These are phyloP conservation scores for Myochromella boudieri DNA, from an alignment of 768 basidiomycete species.

Conservation along the genomic window DNA sequence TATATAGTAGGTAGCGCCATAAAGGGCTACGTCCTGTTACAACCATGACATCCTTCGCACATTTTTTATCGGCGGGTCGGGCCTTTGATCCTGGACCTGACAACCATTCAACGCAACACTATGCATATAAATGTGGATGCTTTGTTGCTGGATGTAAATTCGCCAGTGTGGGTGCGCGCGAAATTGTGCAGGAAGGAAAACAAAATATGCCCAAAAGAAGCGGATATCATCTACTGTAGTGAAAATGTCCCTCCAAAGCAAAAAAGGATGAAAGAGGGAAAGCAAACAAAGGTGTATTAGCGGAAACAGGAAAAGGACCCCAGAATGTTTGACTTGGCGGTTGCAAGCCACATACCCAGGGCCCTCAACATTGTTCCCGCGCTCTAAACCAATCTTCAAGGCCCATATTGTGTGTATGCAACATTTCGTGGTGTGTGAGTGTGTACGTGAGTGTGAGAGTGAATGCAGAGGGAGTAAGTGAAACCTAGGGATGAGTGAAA, in stretches of 20 bases:
- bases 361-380: neutral
- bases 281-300: neutral
- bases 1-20: too few species aligned
- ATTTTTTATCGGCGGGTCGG: too few species aligned
- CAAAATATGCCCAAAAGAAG: neutral
- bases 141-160: too few species aligned
- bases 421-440: neutral
- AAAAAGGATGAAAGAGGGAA: conserved; percentile 1
- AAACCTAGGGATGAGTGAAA: neutral
- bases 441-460: too few species aligned
- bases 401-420: neutral
- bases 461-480: too few species aligned
- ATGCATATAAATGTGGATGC: too few species aligned
- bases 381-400: neutral
- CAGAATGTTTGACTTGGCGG: neutral
- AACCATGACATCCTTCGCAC: too few species aligned
- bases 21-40: too few species aligned
- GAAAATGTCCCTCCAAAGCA: conserved; percentile 10
- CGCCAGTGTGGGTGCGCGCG: too few species aligned
- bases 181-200: neutral
- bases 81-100: too few species aligned
- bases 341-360: neutral
- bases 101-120: too few species aligned
- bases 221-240: conserved; percentile 9
- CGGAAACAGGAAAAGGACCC: conserved; percentile 3